These are phyloP conservation scores for Curvularia sp. DNA, from an alignment of 2,329 filamentous ascomycete species.

Conservation along the genomic window DNA sequence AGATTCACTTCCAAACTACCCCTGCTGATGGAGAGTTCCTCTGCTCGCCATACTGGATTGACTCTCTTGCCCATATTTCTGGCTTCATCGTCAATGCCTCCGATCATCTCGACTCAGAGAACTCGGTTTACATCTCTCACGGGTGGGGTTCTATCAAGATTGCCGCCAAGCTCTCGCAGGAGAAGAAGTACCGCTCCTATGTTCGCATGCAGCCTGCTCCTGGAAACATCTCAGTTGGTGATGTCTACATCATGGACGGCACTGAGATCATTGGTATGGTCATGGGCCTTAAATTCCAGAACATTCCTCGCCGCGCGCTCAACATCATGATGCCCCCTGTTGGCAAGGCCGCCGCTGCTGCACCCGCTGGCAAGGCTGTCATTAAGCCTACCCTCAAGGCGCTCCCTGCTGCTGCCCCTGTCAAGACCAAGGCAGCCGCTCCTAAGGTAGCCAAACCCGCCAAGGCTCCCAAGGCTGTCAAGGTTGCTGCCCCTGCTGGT, in stretches of 20 bases:
- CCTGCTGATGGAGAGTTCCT: conserved; percentile 63
- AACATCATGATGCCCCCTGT: conserved; percentile 71
- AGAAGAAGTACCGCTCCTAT: conserved; percentile 65
- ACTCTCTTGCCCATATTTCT: conserved; percentile 64
- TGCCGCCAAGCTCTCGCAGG: conserved; percentile 59
- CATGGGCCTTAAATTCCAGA: conserved; percentile 70
- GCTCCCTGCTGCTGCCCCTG: conserved; percentile 47
- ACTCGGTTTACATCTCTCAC: conserved; percentile 68
- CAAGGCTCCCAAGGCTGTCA: conserved; percentile 57
- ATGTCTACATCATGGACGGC: conserved; percentile 68
- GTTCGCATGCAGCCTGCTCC: conserved; percentile 67
- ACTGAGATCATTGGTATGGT: conserved; percentile 66
- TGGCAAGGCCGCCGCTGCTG: conserved; percentile 52
- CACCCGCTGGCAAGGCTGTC: conserved; percentile 42
- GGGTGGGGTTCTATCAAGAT: conserved; percentile 68
- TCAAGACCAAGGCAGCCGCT: conserved; percentile 41
- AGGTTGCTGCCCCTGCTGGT: conserved; percentile 54
- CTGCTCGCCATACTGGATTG: conserved; percentile 67
- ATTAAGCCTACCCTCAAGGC: conserved; percentile 47
- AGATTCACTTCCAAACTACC: conserved; percentile 63
- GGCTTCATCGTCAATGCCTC: conserved; percentile 68
- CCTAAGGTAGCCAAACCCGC: conserved; percentile 57
- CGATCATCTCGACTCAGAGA: conserved; percentile 65
- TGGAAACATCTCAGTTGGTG: conserved; percentile 64
- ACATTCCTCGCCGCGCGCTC: conserved; percentile 70